These are phyloP conservation scores for Candida ulmi DNA, from an alignment of 805 yeast genomes.

Conservation along the genomic window DNA sequence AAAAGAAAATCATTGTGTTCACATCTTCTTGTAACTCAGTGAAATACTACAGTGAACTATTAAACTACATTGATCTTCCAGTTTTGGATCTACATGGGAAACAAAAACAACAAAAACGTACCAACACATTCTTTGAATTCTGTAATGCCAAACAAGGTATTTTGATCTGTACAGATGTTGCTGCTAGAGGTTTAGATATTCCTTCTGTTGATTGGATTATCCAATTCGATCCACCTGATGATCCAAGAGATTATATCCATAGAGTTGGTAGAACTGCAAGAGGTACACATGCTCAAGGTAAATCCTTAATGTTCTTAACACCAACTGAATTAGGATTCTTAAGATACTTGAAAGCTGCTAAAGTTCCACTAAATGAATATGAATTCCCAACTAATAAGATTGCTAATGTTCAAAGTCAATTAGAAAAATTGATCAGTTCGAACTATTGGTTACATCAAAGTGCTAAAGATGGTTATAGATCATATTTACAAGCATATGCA, in stretches of 20 bases:
- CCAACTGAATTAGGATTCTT: slow-evolving; percentile 94
- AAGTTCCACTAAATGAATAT: slow-evolving; percentile 94
- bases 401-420: slow-evolving; percentile 92
- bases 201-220: slow-evolving; percentile 99
- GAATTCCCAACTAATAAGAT: slow-evolving; percentile 93
- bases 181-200: slow-evolving; percentile 98
- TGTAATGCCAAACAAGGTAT: slow-evolving; percentile 96
- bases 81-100: slow-evolving; percentile 96
- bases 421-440: slow-evolving; percentile 83
- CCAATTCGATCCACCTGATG: slow-evolving; percentile 99
- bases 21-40: slow-evolving; percentile 96
- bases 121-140: slow-evolving; percentile 96
- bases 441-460: slow-evolving; percentile 92
- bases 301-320: slow-evolving; percentile 88
- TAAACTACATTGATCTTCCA: slow-evolving; percentile 94
- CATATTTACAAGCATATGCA: slow-evolving; percentile 95
- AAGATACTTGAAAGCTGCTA: slow-evolving; percentile 91
- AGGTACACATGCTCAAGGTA: slow-evolving; percentile 85
- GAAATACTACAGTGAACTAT: slow-evolving; percentile 89
- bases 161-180: slow-evolving; percentile 94
- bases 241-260: slow-evolving; percentile 98
- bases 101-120: slow-evolving; percentile 97
- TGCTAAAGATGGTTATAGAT: slow-evolving; percentile 96
- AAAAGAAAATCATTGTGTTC: slow-evolving; percentile 91
- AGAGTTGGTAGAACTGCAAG: slow-evolving; percentile 99